Conservation (phyloP, 768 basidiomycete genomes). For the Kwoniella sp. region DNA sequence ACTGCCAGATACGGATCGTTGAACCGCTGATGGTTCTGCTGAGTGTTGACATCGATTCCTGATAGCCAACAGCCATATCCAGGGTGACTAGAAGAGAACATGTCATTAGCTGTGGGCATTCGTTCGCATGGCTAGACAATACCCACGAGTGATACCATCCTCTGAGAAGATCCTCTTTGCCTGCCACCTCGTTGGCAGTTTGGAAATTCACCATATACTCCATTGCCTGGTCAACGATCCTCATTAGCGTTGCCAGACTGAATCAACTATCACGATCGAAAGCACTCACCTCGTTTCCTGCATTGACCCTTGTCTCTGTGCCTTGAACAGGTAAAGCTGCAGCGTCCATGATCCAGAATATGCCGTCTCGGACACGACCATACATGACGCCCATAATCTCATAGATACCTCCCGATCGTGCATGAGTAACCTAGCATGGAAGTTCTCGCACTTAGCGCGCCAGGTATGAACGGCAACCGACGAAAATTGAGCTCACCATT, state of each 20-base stretch:
- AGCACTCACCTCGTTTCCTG: constrained; percentile 67
- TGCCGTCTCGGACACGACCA: constrained; percentile 70
- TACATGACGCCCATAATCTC: constrained; percentile 99
- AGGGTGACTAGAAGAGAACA: constrained; percentile 65
- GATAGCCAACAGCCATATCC: constrained; percentile 99
- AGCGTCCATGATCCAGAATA: constrained; percentile 79
- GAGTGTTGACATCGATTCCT: constrained; percentile 97
- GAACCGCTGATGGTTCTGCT: constrained; percentile 90
- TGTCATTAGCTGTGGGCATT: background rate
- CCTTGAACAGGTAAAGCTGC: constrained; percentile 97
- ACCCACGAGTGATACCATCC: constrained; percentile 55
- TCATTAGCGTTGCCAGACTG: background rate
- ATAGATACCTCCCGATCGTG: constrained; percentile 92
- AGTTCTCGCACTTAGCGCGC: no score
- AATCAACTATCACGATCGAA: background rate
- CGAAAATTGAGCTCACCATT: constrained; percentile 57
- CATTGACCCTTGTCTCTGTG: constrained; percentile 97
- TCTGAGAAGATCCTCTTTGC: constrained; percentile 52
- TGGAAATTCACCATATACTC: constrained; percentile 98
- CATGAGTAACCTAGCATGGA: constrained; percentile 64
- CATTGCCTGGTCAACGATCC: constrained; percentile 62
- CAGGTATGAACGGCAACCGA: no score
- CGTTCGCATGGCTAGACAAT: background rate
- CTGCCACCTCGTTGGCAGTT: constrained; percentile 74
- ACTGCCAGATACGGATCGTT: constrained; percentile 97